phyloP scores from a whole-genome alignment of 805 yeast species.

The Starmerella riodocensis region DNA sequence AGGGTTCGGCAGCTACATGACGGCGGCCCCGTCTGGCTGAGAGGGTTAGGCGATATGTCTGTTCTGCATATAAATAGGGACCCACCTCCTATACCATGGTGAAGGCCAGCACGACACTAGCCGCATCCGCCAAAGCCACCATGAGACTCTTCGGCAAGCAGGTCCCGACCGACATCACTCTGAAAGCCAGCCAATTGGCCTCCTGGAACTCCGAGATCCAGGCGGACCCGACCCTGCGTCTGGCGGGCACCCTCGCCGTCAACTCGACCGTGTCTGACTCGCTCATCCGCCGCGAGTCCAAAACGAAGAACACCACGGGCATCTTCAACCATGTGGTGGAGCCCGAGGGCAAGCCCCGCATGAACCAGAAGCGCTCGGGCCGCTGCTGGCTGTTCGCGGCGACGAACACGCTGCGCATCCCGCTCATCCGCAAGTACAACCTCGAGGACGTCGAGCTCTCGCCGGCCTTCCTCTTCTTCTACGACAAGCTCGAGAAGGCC shows the following conservation, averaged over 20 bases:
- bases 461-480: constrained; percentile 67
- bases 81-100: no score
- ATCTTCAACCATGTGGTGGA: constrained; percentile 35
- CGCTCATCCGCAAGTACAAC: constrained; percentile 47
- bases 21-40: no score
- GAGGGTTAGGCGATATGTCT: no score
- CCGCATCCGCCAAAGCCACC: no score
- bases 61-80: no score
- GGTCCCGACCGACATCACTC: constrained; percentile 8
- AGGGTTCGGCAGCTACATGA: no score
- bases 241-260: constrained; percentile 26
- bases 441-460: constrained; percentile 60
- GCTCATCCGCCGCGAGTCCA: constrained; percentile 23
- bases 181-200: constrained; percentile 16
- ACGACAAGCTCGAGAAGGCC: constrained; percentile 76
- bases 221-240: constrained; percentile 21
- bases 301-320: constrained; percentile 20
- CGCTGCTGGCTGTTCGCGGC: constrained; percentile 87
- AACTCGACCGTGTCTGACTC: constrained; percentile 23
- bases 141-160: constrained; percentile 15
- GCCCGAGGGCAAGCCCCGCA: constrained; percentile 48
- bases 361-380: constrained; percentile 64
- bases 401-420: constrained; percentile 55
- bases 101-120: no score
- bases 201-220: constrained; percentile 22